Evolutionary conservation across 73 alveolate genomes (phyloP), one percentile per base, ranked within the genome.

Genomic region (Paramecium octaurelia): DNA sequence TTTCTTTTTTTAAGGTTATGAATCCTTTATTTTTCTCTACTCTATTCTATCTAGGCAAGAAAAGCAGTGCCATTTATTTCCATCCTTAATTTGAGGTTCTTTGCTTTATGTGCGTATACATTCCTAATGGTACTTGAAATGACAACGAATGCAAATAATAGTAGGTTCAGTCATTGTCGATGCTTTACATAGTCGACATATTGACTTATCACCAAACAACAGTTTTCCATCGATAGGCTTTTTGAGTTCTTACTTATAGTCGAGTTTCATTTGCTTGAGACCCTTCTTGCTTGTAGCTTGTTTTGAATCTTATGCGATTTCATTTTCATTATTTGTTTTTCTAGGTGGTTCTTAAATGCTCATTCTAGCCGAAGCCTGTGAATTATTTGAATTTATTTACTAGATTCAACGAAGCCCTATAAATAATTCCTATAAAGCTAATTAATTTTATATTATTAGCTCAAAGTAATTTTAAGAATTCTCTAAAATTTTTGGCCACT

Each of bases 331-430:
- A 54, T 18, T 54, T n/a, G n/a, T 2, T 4, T 54, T 8, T 2
- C 18, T n/a, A 54, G 18, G 10, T 54, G 18, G 8, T 54, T 54
- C 69, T 20, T 54, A 6, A 54, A 16, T 54, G 31, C 34, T 54
- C 69, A 54, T 54, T 6, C 35, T 54, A 54, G 35, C n/a, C 12
- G 87, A 54, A 54, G 69, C 46, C 60, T 73, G 46, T 20, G 59
- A 36, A 36, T 73, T 73, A 73, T 73, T 73, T 73, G 58, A 73
- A 36, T 29, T 73, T 29, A 73, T 73, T 73, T 73, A 73, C 69
- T 54, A 54, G 69, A 54, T 54, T 54, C 69, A 54, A 54, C 18
- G 69, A 18, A 54, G 34, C 34, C 35, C 69, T n/a, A 54, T 54
- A 54, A 54, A 54, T 54, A 18, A 54, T 54, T 54, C 69, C 31